Conservation (phyloP, 495 filamentous ascomycete genomes). For the Letharia columbiana region DNA sequence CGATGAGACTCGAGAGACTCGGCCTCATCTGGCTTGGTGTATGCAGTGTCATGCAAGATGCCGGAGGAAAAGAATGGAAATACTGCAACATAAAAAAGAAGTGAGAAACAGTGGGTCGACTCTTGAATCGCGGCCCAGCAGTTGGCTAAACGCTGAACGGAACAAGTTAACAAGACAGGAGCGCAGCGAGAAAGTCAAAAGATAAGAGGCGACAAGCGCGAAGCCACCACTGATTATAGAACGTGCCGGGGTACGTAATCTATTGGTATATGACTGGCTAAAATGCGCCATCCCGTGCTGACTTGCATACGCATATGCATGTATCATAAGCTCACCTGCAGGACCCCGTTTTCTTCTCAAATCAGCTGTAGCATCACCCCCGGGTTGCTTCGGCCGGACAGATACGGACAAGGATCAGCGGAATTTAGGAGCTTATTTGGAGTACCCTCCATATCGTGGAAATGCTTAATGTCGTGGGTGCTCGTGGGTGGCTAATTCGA, state of each 20-base stretch:
- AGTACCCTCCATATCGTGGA: not conserved
- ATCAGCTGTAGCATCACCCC: not conserved
- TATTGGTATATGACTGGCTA: conserved; percentile 4
- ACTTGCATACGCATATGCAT: conserved; percentile 14
- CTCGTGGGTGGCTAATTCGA: not conserved
- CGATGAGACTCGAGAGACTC: not conserved
- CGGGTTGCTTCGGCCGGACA: not conserved
- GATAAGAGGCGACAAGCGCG: conserved; percentile 20
- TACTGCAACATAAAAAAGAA: not conserved
- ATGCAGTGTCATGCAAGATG: conserved; percentile 6
- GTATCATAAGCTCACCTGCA: conserved; percentile 9
- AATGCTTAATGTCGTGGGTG: not conserved
- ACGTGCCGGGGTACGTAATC: not conserved
- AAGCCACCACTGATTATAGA: not conserved
- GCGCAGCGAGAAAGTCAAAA: not conserved
- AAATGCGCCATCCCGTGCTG: conserved; percentile 2
- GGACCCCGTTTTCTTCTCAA: not conserved
- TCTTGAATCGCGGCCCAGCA: conserved; percentile 3
- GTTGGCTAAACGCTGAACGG: conserved; percentile 9
- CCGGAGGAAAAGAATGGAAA: conserved; percentile 9
- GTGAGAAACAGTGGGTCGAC: conserved; percentile 4
- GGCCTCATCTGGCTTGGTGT: not conserved
- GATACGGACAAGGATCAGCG: conserved; percentile 4
- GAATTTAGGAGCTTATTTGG: not conserved
- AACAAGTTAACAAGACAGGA: not conserved